These are phyloP conservation scores for Mentha longifolia DNA, from an alignment of 257 asterid genomes.

Conservation along the genomic window DNA sequence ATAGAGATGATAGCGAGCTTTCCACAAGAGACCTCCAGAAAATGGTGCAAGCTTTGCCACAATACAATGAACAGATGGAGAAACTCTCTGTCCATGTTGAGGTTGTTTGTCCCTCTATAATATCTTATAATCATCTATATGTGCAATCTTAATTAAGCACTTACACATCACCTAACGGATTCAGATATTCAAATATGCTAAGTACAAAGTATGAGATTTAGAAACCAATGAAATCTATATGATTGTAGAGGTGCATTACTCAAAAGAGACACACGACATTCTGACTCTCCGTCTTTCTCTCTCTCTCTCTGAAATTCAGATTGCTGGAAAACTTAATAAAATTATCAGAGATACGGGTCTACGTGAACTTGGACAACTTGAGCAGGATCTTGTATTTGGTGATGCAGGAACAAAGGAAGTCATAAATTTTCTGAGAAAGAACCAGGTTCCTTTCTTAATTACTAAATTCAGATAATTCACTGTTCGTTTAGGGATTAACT, in stretches of 20 bases:
- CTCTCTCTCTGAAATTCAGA: slow-evolving; percentile 50
- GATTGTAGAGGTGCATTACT: slow-evolving; percentile 14
- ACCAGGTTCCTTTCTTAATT: slow-evolving; percentile 53
- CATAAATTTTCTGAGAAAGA: slow-evolving; percentile 63
- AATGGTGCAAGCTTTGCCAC: slow-evolving; percentile 95
- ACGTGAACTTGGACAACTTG: slow-evolving; percentile 89
- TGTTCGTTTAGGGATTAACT: slow-evolving; percentile 20
- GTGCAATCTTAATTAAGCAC: slow-evolving; percentile 20
- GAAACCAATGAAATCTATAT: slow-evolving; percentile 18
- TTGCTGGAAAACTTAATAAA: slow-evolving; percentile 75
- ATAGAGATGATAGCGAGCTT: slow-evolving; percentile 83
- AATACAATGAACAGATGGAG: slow-evolving; percentile 86
- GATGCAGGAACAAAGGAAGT: slow-evolving; percentile 93
- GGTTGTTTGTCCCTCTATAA: slow-evolving; percentile 53
- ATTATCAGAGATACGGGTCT: slow-evolving; percentile 65
- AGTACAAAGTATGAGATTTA: neutral
- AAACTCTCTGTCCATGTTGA: slow-evolving; percentile 83
- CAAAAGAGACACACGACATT: neutral
- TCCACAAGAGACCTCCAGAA: slow-evolving; percentile 90
- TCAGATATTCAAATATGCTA: slow-evolving; percentile 15
- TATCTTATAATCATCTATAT: slow-evolving; percentile 19
- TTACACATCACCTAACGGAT: slow-evolving; percentile 8
- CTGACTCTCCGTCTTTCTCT: slow-evolving; percentile 25
- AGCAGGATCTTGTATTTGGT: slow-evolving; percentile 92
- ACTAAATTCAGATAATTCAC: slow-evolving; percentile 17